Percentiles rank a stretch among this genome's conserved stretches.
phyloP scores from a whole-genome alignment of 495 filamentous ascomycete species.

The Aspergillus leporis region DNA sequence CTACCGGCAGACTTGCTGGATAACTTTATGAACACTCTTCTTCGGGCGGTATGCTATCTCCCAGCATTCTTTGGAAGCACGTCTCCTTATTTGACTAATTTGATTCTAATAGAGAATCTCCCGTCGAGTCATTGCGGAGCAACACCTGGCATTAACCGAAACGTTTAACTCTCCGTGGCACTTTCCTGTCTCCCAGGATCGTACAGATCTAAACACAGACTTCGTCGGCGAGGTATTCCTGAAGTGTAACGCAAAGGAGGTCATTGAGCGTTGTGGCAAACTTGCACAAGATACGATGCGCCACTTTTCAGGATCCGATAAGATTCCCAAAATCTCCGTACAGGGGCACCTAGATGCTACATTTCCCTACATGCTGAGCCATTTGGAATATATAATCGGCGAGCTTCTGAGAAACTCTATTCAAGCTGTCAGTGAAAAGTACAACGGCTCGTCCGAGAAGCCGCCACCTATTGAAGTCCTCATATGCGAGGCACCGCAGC shows the following conservation, averaged over 20 bases:
- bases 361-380: slow-evolving; percentile 94
- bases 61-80: not conserved
- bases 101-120: slow-evolving; percentile 72
- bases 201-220: slow-evolving; percentile 67
- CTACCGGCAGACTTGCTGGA: slow-evolving; percentile 80
- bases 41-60: slow-evolving; percentile 70
- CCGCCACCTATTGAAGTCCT: slow-evolving; percentile 89
- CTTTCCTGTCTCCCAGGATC: slow-evolving; percentile 73
- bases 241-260: slow-evolving; percentile 88
- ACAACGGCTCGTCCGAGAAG: slow-evolving; percentile 35
- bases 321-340: slow-evolving; percentile 80
- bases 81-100: slow-evolving; percentile 8
- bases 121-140: slow-evolving; percentile 93
- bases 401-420: slow-evolving; percentile 95
- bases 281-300: slow-evolving; percentile 67
- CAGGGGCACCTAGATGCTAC: slow-evolving; percentile 84
- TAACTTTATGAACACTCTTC: slow-evolving; percentile 89
- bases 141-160: slow-evolving; percentile 94
- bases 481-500: slow-evolving; percentile 89
- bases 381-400: slow-evolving; percentile 95
- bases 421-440: slow-evolving; percentile 82
- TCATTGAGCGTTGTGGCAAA: slow-evolving; percentile 78
- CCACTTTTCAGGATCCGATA: slow-evolving; percentile 67
- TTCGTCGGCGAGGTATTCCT: slow-evolving; percentile 96
- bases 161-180: slow-evolving; percentile 93